These are phyloP conservation scores for Saccharomyces hybrid DNA, from an alignment of 1,139 yeast species.

Conservation along the genomic window DNA sequence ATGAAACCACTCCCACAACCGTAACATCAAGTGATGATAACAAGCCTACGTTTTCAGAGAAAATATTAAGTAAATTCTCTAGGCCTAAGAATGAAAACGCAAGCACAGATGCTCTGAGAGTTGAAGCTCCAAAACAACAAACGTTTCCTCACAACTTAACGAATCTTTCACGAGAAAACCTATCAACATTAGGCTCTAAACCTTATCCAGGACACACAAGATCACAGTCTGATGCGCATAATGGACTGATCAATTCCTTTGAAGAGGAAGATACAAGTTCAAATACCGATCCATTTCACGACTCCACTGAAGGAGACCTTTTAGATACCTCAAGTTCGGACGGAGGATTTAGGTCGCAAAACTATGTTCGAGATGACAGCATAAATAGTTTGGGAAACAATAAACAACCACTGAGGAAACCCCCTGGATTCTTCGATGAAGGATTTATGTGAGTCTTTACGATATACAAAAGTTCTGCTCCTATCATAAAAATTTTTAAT, in stretches of 20 bases:
- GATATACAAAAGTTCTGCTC: background rate
- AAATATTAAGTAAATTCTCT: slow-evolving; percentile 17
- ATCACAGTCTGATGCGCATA: slow-evolving; percentile 17
- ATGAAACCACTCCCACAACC: background rate
- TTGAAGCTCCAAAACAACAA: background rate
- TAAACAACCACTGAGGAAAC: background rate
- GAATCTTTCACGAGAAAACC: background rate
- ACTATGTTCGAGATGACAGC: background rate
- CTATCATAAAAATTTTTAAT: background rate
- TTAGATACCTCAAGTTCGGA: background rate
- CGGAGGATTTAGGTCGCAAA: background rate
- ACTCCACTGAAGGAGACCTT: background rate
- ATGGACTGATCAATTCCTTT: slow-evolving; percentile 9
- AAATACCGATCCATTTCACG: background rate
- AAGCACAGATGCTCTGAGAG: slow-evolving; percentile 2
- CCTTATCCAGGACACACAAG: slow-evolving; percentile 9
- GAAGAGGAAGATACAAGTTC: slow-evolving; percentile 2
- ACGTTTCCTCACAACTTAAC: background rate
- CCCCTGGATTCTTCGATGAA: background rate
- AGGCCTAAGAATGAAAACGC: slow-evolving; percentile 10
- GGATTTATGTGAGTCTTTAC: background rate
- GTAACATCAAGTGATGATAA: slow-evolving; percentile 1
- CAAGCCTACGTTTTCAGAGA: slow-evolving; percentile 12
- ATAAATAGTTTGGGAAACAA: background rate
- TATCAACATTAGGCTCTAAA: background rate